Base-by-base conservation (phyloP, 2,329 filamentous ascomycete species). In the Pyricularia pennisetigena region DNA sequence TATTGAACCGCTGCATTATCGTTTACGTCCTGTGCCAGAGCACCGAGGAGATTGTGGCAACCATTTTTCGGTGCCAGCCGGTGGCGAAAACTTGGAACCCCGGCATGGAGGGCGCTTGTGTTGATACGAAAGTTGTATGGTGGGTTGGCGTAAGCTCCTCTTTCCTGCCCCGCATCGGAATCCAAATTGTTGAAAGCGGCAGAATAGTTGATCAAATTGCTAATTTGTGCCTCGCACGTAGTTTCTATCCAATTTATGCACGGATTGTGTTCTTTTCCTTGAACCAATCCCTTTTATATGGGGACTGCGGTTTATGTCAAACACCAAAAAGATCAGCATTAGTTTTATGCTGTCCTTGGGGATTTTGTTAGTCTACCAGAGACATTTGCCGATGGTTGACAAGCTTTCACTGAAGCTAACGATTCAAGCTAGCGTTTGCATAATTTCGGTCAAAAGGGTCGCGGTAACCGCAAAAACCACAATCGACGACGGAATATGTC, bases 231-330 rank as follows among this genome's bases (percentile, higher is more conserved):
- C 30, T 54, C n/a, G 4, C 54, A 32, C 14, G 2, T 49, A 69
- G 69, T 71, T 71, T 64, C 64, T 66, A 5, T 66, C 68, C 30
- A 71, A 71, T 23, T 35, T 69, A 9, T 23, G 23, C 9, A 68
- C 68, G 28, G 67, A 71, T 32, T 26, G 70, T n/a, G 49, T 67
- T n/a, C 54, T 71, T 14, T 70, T 71, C 62, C 57, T 70, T 41
- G 30, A 71, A 59, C 70, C 69, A 20, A 69, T 71, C 30, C 70
- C 70, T 10, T 61, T 67, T 12, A 69, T 71, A 24, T 70, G 70
- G 68, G 54, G 49, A 20, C 68, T 70, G 32, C 70, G 69, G 65
- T 49, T 68, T 5, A 66, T 57, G 4, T 68, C 70, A 5, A 8
- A 49, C 6, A 26, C 69, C 26, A 69, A 70, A 29, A 62, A 68